phyloP scores from a whole-genome alignment of 106 monocot genomes.

The Cymbidium sinense region DNA sequence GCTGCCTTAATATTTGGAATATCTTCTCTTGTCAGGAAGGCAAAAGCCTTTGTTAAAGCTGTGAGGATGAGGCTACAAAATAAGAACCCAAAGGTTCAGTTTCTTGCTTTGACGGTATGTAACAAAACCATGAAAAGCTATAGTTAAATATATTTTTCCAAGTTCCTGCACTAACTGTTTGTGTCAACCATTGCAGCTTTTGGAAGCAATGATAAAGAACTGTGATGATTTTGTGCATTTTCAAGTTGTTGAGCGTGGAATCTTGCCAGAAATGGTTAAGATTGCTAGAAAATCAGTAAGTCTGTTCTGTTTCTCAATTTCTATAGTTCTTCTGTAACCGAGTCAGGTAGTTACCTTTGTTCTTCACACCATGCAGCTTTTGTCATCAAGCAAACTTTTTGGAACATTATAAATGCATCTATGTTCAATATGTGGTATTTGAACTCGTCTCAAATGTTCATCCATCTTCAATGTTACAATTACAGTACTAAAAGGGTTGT shows the following conservation, averaged over 20 bases:
- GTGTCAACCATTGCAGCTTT: slow-evolving; percentile 33
- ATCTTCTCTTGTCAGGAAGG: slow-evolving; percentile 44
- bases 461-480: not conserved
- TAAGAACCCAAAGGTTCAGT: slow-evolving; percentile 48
- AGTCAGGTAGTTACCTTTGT: not conserved
- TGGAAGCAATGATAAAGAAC: slow-evolving; percentile 83
- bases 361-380: not conserved
- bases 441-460: not conserved
- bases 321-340: not conserved
- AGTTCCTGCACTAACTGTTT: not conserved
- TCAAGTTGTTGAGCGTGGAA: slow-evolving; percentile 65
- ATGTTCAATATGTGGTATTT: not conserved
- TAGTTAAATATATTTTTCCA: not conserved
- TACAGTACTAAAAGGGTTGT: not conserved
- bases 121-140: not conserved
- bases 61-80: slow-evolving; percentile 53
- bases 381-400: not conserved
- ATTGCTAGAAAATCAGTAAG: slow-evolving; percentile 70
- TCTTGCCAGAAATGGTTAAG: slow-evolving; percentile 66
- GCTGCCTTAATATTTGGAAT: not conserved
- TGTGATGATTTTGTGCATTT: slow-evolving; percentile 75
- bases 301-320: not conserved
- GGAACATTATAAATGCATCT: not conserved
- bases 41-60: slow-evolving; percentile 57
- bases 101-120: slow-evolving; percentile 59